Evolutionary conservation across 192 early-diverging fungal species (phyloP), one percentile per base, ranked within the genome.

Genomic region (Backusella luteola): DNA sequence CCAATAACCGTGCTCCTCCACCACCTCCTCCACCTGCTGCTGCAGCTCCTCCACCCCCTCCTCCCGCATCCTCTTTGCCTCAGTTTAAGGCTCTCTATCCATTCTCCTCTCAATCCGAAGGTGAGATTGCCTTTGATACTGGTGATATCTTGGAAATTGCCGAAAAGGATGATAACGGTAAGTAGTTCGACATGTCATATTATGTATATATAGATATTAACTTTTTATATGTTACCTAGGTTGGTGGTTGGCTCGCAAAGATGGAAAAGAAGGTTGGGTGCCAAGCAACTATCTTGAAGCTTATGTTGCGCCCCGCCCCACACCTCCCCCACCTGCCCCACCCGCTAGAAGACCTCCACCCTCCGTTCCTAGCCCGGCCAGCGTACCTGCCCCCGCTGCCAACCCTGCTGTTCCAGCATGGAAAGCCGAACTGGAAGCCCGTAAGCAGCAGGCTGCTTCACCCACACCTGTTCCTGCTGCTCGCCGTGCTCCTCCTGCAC

Each of bases 201-300:
- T 41, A 59, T 74, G 59, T 32, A 71, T 21, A 41, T 38, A 38
- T 41, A 21, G 6, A 29, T 74, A 32, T 15, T 44, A 56, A n/a
- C 38, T 72, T 69, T 77, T 39, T 59, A 26, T 74, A 15, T 32
- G 32, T 68, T 71, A n/a, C 23, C 75, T 81, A 41, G 87, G 87
- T 32, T 87, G 89, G 86, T 90, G 87, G 86, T 67, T 87, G 44
- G 87, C 86, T 29, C 82, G 85, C 59, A 87, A 87, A 68, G 90
- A 89, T 38, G 85, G 84, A 21, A 82, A 73, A 42, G 90, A 93
- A 83, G 91, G 91, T 32, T 94, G 91, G 93, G 87, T 94, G 15
- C 93, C 93, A n/a, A 92, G 91, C 73, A 93, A 94, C 80, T 94
- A 94, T 72, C 74, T 93, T 32, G 91, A 92, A 56, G 89, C 89